These are phyloP conservation scores for Pythium rishiriense DNA, from an alignment of 352 stramenopile species.

Conservation along the genomic window DNA sequence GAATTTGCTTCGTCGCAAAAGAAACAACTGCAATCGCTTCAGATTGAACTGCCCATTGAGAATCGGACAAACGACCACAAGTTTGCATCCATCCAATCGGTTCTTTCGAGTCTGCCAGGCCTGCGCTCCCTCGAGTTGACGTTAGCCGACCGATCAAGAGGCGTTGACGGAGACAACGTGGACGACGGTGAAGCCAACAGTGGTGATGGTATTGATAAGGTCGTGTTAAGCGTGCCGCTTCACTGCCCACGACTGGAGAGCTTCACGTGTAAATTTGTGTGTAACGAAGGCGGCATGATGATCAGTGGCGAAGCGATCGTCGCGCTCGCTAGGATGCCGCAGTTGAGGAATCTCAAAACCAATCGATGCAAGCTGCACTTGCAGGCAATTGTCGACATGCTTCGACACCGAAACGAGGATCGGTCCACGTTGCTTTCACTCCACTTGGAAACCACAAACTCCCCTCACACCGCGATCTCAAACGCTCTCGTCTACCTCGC, in stretches of 20 bases:
- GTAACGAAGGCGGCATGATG: neutral
- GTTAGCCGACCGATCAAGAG: neutral
- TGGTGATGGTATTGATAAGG: neutral
- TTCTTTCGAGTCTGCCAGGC: neutral
- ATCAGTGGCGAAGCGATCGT: neutral
- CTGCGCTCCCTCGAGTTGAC: neutral
- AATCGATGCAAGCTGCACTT: neutral
- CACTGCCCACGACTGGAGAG: neutral
- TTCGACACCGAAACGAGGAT: neutral
- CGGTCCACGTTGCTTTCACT: neutral
- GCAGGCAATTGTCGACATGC: neutral
- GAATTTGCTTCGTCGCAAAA: neutral
- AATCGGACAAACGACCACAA: neutral
- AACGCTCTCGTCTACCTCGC: neutral
- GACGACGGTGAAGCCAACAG: neutral
- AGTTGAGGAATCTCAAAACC: neutral
- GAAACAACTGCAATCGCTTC: neutral
- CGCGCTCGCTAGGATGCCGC: neutral
- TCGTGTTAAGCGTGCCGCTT: neutral
- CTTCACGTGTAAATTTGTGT: neutral
- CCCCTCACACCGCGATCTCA: neutral
- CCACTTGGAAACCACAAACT: neutral
- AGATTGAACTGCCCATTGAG: neutral
- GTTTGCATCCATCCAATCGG: neutral
- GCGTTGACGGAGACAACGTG: neutral